phyloP scores from a whole-genome alignment of 371 early-diverging fungal species.

The Zancudomyces culisetae region DNA sequence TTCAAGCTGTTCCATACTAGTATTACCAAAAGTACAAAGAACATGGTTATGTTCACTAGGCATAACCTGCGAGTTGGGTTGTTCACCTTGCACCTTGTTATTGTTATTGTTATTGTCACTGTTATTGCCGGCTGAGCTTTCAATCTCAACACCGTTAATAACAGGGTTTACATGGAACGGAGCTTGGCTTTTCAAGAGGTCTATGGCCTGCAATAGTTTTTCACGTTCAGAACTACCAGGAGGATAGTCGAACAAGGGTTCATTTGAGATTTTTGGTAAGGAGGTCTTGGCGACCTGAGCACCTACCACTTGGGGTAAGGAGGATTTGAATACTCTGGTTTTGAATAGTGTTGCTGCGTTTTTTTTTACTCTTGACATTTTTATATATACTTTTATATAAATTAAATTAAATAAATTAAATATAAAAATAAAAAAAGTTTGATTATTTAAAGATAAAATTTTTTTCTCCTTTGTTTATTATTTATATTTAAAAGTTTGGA shows the following conservation, averaged over 20 bases:
- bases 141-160: conserved; percentile 73
- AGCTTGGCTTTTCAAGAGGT: conserved; percentile 44
- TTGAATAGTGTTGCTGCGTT: no score
- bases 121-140: no score
- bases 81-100: conserved; percentile 47
- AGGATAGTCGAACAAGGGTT: conserved; percentile 30
- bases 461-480: no score
- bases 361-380: no score
- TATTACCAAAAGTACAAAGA: conserved; percentile 70
- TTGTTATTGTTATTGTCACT: no score
- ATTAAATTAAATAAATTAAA: no score
- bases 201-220: conserved; percentile 54
- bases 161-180: conserved; percentile 65
- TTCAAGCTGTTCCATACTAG: conserved; percentile 42
- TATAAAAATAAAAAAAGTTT: no score
- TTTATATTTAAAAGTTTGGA: no score
- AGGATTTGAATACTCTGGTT: background rate
- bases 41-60: conserved; percentile 68
- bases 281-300: no score
- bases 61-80: conserved; percentile 47
- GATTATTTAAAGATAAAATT: no score
- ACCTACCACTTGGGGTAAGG: no score
- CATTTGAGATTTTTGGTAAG: background rate
- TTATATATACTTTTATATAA: no score
- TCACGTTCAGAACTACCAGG: conserved; percentile 62